Base-by-base conservation (phyloP, 768 basidiomycete genomes). In the Xerocomellus amylosporus region DNA sequence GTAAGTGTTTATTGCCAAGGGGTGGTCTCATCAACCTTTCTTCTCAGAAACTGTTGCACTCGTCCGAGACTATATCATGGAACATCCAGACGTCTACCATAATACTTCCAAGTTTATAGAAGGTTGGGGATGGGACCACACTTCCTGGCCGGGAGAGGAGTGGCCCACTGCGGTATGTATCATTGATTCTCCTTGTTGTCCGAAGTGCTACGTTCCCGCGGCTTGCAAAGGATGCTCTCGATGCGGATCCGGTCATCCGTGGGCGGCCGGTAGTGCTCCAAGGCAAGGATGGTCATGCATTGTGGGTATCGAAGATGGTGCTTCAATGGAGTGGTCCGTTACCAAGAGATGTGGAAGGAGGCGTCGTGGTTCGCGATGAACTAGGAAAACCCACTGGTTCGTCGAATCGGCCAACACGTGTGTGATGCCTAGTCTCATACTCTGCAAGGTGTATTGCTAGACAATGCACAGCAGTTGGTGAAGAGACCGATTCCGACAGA, bases 71-170 rank as follows among this genome's bases (percentile, higher is more conserved):
- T 87, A 82, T 68, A 83, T 93, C 50, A 68, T 82, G 13, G 68
- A 75, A 9, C 78, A 83, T 56, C 79, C 79, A 0, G 84, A 85
- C 38, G 69, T 87, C n/a, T 67, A 74, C 20, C 72, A 74, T 19
- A 79, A 91, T 65, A 78, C 73, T 13, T 75, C 79, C 20, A 79
- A 77, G 58, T 84, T 85, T 67, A 79, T 96, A 15, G 79, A 85
- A 51, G 92, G 92, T 3, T 83, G 88, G 66, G 94, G 93, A 1
- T 96, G 94, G 93, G 90, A 96, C 68, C 94, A 96, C 70, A 95
- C 91, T 1, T 72, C 78, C 50, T 90, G 88, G 88, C 73, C 79
- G 8, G 67, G 67, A 19, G 69, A 74, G 30, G 71, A 74, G 20
- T 92, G 86, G 78, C 91, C 91, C 7, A 82, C 80, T 41, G 79